Evolutionary conservation across 2,329 filamentous ascomycete genomes (phyloP).

Genomic region (Colletotrichum gloeosporioides): DNA sequence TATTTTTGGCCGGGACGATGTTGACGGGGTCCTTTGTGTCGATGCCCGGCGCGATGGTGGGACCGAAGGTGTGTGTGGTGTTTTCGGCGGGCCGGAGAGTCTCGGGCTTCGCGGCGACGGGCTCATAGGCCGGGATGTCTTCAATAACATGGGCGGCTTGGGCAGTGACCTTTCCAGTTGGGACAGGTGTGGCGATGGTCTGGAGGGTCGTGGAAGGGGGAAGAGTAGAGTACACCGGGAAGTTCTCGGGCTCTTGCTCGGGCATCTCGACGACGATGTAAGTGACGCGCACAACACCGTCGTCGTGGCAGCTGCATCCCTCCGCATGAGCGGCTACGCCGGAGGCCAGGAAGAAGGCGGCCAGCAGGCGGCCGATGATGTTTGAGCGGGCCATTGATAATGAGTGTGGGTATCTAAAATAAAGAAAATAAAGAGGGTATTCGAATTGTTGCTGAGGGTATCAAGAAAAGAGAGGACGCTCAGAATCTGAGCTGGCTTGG

Average conservation of each 20-base stretch:
- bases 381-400: slow-evolving; percentile 9
- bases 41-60: slow-evolving; percentile 4
- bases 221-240: neutral
- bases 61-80: slow-evolving; percentile 22
- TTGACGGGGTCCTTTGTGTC: slow-evolving; percentile 21
- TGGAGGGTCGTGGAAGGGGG: neutral
- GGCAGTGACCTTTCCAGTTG: neutral
- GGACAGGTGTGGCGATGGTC: neutral
- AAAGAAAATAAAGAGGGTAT: neutral
- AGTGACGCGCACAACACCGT: slow-evolving; percentile 17
- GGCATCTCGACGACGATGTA: slow-evolving; percentile 25
- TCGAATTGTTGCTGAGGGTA: neutral
- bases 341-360: slow-evolving; percentile 3
- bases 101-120: slow-evolving; percentile 4
- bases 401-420: neutral
- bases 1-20: slow-evolving; percentile 23
- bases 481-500: neutral
- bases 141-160: slow-evolving; percentile 5
- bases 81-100: slow-evolving; percentile 33
- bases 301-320: slow-evolving; percentile 15
- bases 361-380: slow-evolving; percentile 3
- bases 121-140: slow-evolving; percentile 2
- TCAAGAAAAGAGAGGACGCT: slow-evolving; percentile 5
- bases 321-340: slow-evolving; percentile 13
- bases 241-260: slow-evolving; percentile 12